Percentiles rank a stretch among this genome's conserved stretches.
phyloP scores from a whole-genome alignment of 108 stramenopile genomes.

The Chaetoceros tenuissimus region DNA sequence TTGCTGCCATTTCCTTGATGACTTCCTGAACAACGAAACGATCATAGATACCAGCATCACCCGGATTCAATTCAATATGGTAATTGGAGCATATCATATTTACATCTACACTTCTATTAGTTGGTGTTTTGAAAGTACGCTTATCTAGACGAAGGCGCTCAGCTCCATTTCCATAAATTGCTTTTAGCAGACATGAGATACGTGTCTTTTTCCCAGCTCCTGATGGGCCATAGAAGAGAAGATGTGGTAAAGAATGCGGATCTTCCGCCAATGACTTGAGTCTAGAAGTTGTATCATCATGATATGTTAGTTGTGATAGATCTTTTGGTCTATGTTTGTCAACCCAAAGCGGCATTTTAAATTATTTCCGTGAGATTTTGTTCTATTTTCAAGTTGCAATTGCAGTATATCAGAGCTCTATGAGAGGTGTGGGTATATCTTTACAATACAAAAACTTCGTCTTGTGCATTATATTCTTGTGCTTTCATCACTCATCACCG shows the following conservation, averaged over 20 bases:
- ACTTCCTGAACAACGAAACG: constrained; percentile 96
- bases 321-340: constrained; percentile 95
- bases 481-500: too few relatives aligned
- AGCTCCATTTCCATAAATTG: constrained; percentile 85
- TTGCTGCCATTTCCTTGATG: constrained; percentile 96
- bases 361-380: too few relatives aligned
- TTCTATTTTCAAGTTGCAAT: not conserved
- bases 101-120: constrained; percentile 81
- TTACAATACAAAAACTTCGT: too few relatives aligned
- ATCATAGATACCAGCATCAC: constrained; percentile 94
- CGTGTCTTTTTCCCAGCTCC: constrained; percentile 98
- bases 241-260: constrained; percentile 78
- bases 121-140: constrained; percentile 78
- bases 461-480: too few relatives aligned
- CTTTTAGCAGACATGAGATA: constrained; percentile 82
- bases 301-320: constrained; percentile 81
- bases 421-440: not conserved
- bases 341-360: constrained; percentile 91
- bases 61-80: constrained; percentile 96
- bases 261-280: constrained; percentile 55
- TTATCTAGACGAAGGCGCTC: constrained; percentile 73
- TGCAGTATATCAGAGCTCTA: not conserved
- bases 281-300: constrained; percentile 65
- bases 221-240: constrained; percentile 95
- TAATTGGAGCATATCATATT: constrained; percentile 90